Conservation (phyloP, 176 grass and related monocot genomes). For the Triticum timopheevii region DNA sequence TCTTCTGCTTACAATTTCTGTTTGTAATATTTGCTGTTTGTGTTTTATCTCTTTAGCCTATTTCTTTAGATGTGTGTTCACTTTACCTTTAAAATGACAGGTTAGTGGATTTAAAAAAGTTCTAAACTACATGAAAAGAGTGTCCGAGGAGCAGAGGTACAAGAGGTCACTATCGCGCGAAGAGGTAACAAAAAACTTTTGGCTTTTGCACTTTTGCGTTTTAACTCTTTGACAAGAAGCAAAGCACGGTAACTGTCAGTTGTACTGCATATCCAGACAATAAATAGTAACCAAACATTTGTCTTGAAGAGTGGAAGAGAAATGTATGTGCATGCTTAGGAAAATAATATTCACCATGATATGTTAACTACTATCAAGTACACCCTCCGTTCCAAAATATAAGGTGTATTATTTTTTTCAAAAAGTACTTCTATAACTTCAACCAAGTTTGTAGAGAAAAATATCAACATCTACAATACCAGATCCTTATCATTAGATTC, state of each 20-base stretch:
- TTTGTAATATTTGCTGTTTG: conserved; percentile 7
- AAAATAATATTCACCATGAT: not conserved
- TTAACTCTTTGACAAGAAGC: not conserved
- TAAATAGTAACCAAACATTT: conserved; percentile 4
- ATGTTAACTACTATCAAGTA: not conserved
- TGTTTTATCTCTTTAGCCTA: conserved; percentile 6
- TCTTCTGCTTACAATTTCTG: conserved; percentile 8
- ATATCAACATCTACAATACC: not conserved
- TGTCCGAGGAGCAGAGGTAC: conserved; percentile 80
- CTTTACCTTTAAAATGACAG: conserved; percentile 50
- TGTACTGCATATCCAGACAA: conserved; percentile 12
- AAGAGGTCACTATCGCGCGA: conserved; percentile 89
- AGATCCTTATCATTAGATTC: not conserved
- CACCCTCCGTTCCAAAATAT: too few relatives aligned
- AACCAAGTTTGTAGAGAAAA: not conserved
- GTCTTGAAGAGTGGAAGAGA: not conserved
- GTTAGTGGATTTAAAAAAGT: conserved; percentile 99
- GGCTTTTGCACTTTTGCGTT: conserved; percentile 13
- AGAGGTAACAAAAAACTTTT: conserved; percentile 53
- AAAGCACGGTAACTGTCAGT: not conserved
- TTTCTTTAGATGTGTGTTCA: conserved; percentile 17
- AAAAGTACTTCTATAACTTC: not conserved
- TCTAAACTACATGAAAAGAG: conserved; percentile 97
- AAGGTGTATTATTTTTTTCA: not conserved
- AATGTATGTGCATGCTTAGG: not conserved